Conservation (phyloP, 805 yeast species). For the Candida insectalens region DNA sequence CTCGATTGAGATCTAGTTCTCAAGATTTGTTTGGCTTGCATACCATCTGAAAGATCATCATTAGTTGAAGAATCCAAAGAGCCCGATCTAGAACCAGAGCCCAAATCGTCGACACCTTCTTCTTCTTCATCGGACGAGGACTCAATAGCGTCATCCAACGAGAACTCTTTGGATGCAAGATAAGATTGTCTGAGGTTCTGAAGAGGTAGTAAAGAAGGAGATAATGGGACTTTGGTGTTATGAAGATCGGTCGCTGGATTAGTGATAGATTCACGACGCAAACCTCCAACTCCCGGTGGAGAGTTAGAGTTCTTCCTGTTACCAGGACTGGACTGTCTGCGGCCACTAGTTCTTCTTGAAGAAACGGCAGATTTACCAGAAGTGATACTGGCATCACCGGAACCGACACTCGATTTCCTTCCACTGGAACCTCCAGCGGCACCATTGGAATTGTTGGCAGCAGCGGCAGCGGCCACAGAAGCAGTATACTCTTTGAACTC, state of each 20-base stretch:
- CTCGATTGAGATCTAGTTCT: conserved; percentile 16
- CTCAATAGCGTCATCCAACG: conserved; percentile 29
- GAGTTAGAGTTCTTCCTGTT: conserved; percentile 7
- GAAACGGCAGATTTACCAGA: neutral
- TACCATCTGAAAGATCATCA: conserved; percentile 24
- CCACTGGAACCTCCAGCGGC: neutral
- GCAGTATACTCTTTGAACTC: conserved; percentile 15
- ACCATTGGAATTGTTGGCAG: neutral
- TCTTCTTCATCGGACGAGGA: conserved; percentile 30
- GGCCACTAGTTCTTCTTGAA: neutral
- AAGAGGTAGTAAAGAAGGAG: conserved; percentile 23
- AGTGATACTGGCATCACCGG: neutral
- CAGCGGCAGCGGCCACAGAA: conserved; percentile 2
- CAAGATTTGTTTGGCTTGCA: conserved; percentile 7
- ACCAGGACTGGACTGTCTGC: neutral
- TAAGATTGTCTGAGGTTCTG: conserved; percentile 22
- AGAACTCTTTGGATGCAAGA: conserved; percentile 19
- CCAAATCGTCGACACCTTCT: conserved; percentile 13
- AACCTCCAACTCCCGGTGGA: conserved; percentile 9
- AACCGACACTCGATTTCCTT: neutral
- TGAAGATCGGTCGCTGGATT: conserved; percentile 35
- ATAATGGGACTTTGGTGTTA: conserved; percentile 34
- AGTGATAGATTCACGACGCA: conserved; percentile 44
- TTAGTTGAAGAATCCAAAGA: conserved; percentile 18
- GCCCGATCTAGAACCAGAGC: conserved; percentile 18